These are phyloP conservation scores for Acrodontium crateriforme DNA, from an alignment of 2,329 filamentous ascomycete species.

Conservation along the genomic window DNA sequence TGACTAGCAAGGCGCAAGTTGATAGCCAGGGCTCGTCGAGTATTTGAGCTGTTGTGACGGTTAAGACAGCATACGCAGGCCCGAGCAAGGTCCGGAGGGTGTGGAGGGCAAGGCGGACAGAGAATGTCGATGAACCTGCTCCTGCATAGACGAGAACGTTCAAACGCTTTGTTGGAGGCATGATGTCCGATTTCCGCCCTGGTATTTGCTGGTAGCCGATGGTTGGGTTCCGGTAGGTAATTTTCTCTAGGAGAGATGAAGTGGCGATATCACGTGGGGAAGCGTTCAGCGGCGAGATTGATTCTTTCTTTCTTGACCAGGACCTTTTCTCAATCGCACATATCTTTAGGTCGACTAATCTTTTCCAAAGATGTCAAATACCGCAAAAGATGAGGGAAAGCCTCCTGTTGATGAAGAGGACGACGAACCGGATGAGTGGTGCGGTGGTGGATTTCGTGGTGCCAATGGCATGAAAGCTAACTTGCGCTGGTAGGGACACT, in stretches of 20 bases:
- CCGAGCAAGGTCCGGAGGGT: conserved; percentile 74
- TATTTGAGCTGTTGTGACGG: conserved; percentile 62
- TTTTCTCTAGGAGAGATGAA: neutral
- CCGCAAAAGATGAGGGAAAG: conserved; percentile 12
- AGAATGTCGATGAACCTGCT: conserved; percentile 72
- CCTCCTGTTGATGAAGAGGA: conserved; percentile 40
- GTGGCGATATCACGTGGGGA: neutral
- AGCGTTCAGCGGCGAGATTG: conserved; percentile 1
- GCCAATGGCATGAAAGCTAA: too few species aligned
- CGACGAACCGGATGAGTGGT: conserved; percentile 95
- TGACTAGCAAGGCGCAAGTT: conserved; percentile 76
- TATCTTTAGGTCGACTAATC: neutral
- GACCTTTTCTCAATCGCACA: conserved; percentile 1
- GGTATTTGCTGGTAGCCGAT: conserved; percentile 3
- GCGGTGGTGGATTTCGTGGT: too few species aligned
- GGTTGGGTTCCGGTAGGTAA: neutral
- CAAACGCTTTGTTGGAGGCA: conserved; percentile 46
- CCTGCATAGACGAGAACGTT: conserved; percentile 92
- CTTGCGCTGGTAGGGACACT: conserved; percentile 73
- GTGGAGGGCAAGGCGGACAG: conserved; percentile 78
- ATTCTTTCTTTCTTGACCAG: conserved; percentile 2
- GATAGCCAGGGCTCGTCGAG: conserved; percentile 84
- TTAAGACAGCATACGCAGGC: conserved; percentile 84
- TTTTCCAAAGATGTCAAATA: conserved; percentile 16
- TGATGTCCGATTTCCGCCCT: conserved; percentile 7